Conservation (phyloP, 2,329 filamentous ascomycete species). For the Penicillium glabrum region DNA sequence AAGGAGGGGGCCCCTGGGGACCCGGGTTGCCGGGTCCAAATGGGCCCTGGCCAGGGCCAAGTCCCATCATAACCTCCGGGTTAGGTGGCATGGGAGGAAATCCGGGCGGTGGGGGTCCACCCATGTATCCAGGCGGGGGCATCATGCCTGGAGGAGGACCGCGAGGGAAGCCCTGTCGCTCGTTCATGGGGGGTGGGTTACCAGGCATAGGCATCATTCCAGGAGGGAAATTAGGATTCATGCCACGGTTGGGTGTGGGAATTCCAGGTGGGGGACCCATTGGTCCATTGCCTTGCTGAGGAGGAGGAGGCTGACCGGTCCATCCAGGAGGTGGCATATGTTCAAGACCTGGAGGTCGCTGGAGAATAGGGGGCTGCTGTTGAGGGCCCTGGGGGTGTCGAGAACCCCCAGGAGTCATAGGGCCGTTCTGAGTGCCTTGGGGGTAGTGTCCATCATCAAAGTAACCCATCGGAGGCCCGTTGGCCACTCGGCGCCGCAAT, state of each 20-base stretch:
- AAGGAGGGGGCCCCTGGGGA: slow-evolving; percentile 39
- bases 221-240: slow-evolving; percentile 41
- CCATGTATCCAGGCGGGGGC: slow-evolving; percentile 48
- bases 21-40: slow-evolving; percentile 38
- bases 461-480: slow-evolving; percentile 40
- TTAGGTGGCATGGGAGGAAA: slow-evolving; percentile 43
- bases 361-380: slow-evolving; percentile 38
- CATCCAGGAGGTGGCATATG: slow-evolving; percentile 43
- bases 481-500: slow-evolving; percentile 38
- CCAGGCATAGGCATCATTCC: slow-evolving; percentile 49
- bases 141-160: slow-evolving; percentile 45
- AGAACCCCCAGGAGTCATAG: slow-evolving; percentile 35
- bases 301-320: slow-evolving; percentile 36
- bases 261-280: slow-evolving; percentile 42
- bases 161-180: slow-evolving; percentile 40
- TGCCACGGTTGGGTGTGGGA: slow-evolving; percentile 35
- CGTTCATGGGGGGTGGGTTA: slow-evolving; percentile 40
- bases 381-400: slow-evolving; percentile 32
- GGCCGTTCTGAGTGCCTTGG: slow-evolving; percentile 27
- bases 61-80: slow-evolving; percentile 39
- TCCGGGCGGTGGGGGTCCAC: slow-evolving; percentile 38
- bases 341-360: slow-evolving; percentile 46
- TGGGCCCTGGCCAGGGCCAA: slow-evolving; percentile 34
- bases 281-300: slow-evolving; percentile 35
- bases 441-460: slow-evolving; percentile 43